Evolutionary conservation across 768 basidiomycete species (phyloP).

Genomic region (Clitopilus passeckerianus): DNA sequence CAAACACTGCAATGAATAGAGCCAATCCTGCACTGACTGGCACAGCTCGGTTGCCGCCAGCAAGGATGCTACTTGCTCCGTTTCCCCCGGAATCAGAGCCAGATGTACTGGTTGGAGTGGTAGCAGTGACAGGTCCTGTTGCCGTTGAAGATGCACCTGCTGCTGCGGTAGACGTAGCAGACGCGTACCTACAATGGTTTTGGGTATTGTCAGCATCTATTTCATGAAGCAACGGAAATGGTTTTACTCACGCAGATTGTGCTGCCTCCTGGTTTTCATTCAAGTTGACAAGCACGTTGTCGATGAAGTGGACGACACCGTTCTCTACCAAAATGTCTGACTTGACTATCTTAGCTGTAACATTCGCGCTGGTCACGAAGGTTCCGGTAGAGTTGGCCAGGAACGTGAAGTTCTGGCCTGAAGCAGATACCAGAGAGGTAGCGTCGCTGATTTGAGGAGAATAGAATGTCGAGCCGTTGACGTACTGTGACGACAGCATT

Average conservation of each 20-base stretch:
- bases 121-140: constrained; percentile 28
- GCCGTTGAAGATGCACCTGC: constrained; percentile 31
- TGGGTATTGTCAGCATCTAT: neutral
- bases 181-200: constrained; percentile 22
- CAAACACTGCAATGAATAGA: too few species aligned
- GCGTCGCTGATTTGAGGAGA: constrained; percentile 42
- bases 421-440: constrained; percentile 37
- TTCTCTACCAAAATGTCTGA: constrained; percentile 59
- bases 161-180: constrained; percentile 36
- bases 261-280: constrained; percentile 41
- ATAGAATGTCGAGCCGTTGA: constrained; percentile 68
- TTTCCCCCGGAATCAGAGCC: neutral
- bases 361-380: constrained; percentile 40
- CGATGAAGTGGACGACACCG: constrained; percentile 65
- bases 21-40: too few species aligned
- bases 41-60: too few species aligned
- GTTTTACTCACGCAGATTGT: constrained; percentile 36
- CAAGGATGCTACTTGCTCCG: too few species aligned
- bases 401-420: constrained; percentile 50
- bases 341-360: constrained; percentile 48
- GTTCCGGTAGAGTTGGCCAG: constrained; percentile 49
- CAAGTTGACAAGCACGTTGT: constrained; percentile 46
- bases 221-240: neutral
- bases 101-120: neutral
- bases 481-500: constrained; percentile 29